Base-by-base conservation (phyloP, 2,329 filamentous ascomycete genomes). In the Aspergillus hiratsukae region DNA sequence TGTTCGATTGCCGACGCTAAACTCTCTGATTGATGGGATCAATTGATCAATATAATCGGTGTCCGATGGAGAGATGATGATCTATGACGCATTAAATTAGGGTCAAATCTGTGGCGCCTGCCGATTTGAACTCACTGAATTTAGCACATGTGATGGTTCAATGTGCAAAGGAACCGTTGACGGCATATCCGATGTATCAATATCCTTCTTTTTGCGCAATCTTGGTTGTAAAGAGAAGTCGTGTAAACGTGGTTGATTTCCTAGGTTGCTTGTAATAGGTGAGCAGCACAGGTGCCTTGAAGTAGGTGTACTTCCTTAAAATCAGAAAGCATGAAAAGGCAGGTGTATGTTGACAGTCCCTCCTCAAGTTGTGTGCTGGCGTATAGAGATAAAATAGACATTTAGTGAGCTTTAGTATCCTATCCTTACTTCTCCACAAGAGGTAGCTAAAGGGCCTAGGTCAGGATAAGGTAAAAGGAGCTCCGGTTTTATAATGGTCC, bases 11-110 rank as follows among this genome's bases (percentile, higher is more conserved):
- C 89, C 86, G 66, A 85, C 81, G 60, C 90, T 86, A 64, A 90
- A 91, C 82, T 97, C 93, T 78, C 91, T 94, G 61, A 99, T 87
- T 1, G 95, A 89, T 9, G 92, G 93, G 49, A 97, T 96, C 51
- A 99, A 79, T 70, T 97, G 93, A 72, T 97, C 94, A 61, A 99
- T 86, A 69, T 97, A 97, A 67, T 99, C 94, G 51, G 88, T 83
- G 69, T 97, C 93, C 23, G 92, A 91, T 11, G 91, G 89, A 2
- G 93, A 91, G 65, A 96, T 85, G 59, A 97, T 92, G 64, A 97
- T 95, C 91, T 99, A 70, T 46, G 43, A 3, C 14, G 27, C 11
- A 28, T 11, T 46, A 17, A 17, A 49, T 64, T 54, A 67, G 60
- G 53, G 43, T 23, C 10, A 37, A 37, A 48, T 25, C 49, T 9